Evolutionary conservation across 768 basidiomycete genomes (phyloP), one percentile per base, ranked within the genome.

Genomic region (Lactarius trivialis): DNA sequence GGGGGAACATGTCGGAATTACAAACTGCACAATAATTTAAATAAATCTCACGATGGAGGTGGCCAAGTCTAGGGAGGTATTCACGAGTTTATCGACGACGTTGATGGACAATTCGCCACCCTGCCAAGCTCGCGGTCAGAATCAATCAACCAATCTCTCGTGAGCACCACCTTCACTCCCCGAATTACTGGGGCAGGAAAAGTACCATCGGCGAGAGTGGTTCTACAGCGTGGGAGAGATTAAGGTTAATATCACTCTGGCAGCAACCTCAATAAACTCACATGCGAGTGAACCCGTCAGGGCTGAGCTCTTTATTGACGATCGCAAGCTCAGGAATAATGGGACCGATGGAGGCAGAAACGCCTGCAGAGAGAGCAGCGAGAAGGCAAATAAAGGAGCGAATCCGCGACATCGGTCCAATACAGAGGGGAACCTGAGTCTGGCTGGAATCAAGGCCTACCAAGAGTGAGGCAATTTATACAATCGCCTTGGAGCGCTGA

Each of bases 121-220:
- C 72, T 69, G 21, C 17, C 50, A 51, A 19, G 30, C 24, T 32
- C 17, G 6, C 26, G 3, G 39, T n/a, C 37, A 71, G 75, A 73
- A 82, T 11, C 17, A 6, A n/a, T 33, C 9, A 33, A 8, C 28
- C 26, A 32, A 17, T 8, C 3, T 19, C 17, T 7, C 7, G 17
- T 30, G 30, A 21, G 15, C 51, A 17, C 21, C 3, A 52, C 51
- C 51, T 52, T 83, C 28, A 74, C 70, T 12, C 73, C 78, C 32
- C 60, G 69, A 65, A 83, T 78, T 30, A 80, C 65, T 12, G 81
- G 79, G 5, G 78, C 82, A 2, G 79, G 82, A 56, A 79, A 79
- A 1, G 65, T 71, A 21, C 80, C 81, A 51, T 75, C 76, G 36
- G 79, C 78, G 34, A 82, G 70, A 2, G 76, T 72, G 19, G 80